Evolutionary conservation across 2,329 filamentous ascomycete genomes (phyloP), one percentile per base, ranked within the genome.

Genomic region (Arthroderma uncinatum): DNA sequence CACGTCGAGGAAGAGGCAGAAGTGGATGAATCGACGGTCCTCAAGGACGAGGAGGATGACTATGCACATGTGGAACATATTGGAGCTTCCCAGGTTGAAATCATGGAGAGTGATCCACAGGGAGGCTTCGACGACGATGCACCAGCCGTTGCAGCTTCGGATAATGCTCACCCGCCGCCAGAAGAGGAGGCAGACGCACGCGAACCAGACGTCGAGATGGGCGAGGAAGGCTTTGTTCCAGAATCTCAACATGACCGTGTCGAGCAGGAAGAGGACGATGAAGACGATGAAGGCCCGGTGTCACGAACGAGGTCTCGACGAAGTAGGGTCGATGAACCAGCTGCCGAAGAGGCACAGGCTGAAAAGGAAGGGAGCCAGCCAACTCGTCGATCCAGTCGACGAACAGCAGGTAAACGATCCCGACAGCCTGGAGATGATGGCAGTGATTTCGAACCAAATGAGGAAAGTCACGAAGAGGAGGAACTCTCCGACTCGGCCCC

Each of bases 371-470:
- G 65, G 16, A 63, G 62, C 36, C 60, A 62, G 42, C 62, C 65
- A 52, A 68, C 64, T 59, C 69, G 70, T 58, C 73, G 71, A 42
- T 73, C 71, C 48, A 67, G 68, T 57, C 70, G 68, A 52, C 74
- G 73, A 58, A 73, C 68, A 61, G 69, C 67, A 37, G 68, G 66
- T 57, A 71, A 66, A 64, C 74, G 63, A 64, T 74, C 71, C 33
- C 73, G 76, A 54, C 72, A 79, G 67, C 62, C 62, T 55, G 60
- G 70, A 54, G 78, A 82, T 53, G 80, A 82, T 54, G 82, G 79
- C 63, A 84, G 81, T 62, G 82, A 85, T 63, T 85, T 84, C 61
- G 81, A 84, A 63, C 82, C 82, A 4, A 77, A 76, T 40, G 58
- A 60, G 53, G 80, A 79, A 12, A 69, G 66, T 1, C 66, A 71